Evolutionary conservation across 305 asterid species (phyloP).

Genomic region (Fraxinus paxiana): DNA sequence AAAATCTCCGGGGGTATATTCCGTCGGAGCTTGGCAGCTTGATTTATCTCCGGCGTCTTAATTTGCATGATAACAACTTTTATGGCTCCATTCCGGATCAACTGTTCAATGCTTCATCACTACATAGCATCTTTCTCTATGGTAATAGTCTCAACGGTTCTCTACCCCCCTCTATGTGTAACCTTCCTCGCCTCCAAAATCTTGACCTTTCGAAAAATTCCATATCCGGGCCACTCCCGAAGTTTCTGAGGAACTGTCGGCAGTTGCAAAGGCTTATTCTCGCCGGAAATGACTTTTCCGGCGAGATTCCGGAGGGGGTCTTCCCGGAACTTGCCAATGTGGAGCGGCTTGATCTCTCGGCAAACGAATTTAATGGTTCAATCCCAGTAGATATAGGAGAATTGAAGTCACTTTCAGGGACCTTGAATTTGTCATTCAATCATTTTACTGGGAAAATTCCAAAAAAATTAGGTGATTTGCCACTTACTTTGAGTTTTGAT

Average conservation of each 20-base stretch:
- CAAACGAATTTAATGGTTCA: conserved; percentile 55
- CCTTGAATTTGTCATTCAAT: conserved; percentile 69
- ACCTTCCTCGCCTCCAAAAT: conserved; percentile 71
- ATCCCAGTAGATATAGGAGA: conserved; percentile 81
- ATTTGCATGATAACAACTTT: conserved; percentile 73
- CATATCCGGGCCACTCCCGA: conserved; percentile 61
- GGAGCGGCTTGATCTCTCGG: conserved; percentile 74
- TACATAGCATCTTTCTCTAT: conserved; percentile 80
- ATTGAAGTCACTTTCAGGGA: conserved; percentile 70
- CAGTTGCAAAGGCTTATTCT: conserved; percentile 73
- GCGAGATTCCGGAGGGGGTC: conserved; percentile 64
- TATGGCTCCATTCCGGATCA: conserved; percentile 82
- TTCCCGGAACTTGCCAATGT: conserved; percentile 82
- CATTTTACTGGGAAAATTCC: conserved; percentile 70
- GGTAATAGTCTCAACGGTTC: conserved; percentile 75
- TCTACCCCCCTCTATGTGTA: conserved; percentile 69
- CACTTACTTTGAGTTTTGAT: conserved; percentile 78
- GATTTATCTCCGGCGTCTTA: conserved; percentile 79
- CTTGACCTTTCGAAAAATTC: conserved; percentile 78
- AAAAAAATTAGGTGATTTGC: conserved; percentile 65
- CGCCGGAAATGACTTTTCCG: conserved; percentile 57
- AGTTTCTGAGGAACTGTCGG: conserved; percentile 64
- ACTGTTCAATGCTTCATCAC: conserved; percentile 78
- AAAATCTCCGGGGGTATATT: conserved; percentile 73
- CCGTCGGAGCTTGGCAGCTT: conserved; percentile 89